Evolutionary conservation across 2,329 filamentous ascomycete species (phyloP).

Genomic region (Tolypocladium nubicola): DNA sequence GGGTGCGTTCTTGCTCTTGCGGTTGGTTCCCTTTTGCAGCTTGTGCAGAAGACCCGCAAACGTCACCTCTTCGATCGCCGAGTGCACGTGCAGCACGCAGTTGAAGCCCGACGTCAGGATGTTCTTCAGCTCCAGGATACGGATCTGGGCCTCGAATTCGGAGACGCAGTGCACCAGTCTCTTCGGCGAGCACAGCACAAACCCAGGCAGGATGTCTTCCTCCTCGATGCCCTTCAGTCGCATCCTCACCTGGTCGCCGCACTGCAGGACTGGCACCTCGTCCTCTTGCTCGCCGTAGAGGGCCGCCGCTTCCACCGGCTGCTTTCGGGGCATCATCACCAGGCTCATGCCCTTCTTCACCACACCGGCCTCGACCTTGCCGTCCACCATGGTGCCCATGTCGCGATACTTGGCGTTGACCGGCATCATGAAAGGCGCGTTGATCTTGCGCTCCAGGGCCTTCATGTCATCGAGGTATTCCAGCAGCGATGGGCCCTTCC

Average conservation of each 20-base stretch:
- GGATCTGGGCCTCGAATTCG: slow-evolving; percentile 91
- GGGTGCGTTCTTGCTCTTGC: slow-evolving; percentile 88
- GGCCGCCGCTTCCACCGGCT: slow-evolving; percentile 69
- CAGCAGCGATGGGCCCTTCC: slow-evolving; percentile 78
- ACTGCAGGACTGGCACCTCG: slow-evolving; percentile 70
- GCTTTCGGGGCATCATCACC: slow-evolving; percentile 92
- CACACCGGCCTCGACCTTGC: slow-evolving; percentile 91
- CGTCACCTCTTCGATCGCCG: slow-evolving; percentile 94
- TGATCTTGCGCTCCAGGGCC: slow-evolving; percentile 87
- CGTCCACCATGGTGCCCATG: slow-evolving; percentile 94
- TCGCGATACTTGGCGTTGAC: slow-evolving; percentile 93
- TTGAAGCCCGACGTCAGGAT: slow-evolving; percentile 95
- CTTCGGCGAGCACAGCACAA: slow-evolving; percentile 92
- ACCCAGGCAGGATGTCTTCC: slow-evolving; percentile 91
- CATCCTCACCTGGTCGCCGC: slow-evolving; percentile 88
- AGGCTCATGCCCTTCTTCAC: slow-evolving; percentile 81
- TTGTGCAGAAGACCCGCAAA: slow-evolving; percentile 84
- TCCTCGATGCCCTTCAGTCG: slow-evolving; percentile 92
- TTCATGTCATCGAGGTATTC: slow-evolving; percentile 95
- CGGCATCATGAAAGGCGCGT: slow-evolving; percentile 99
- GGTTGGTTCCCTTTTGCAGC: slow-evolving; percentile 84
- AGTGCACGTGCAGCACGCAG: slow-evolving; percentile 94
- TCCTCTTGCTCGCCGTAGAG: slow-evolving; percentile 96
- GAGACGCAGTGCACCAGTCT: slow-evolving; percentile 84
- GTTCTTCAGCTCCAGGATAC: slow-evolving; percentile 85